Evolutionary conservation across 768 basidiomycete species (phyloP), one percentile per base, ranked within the genome.

Genomic region (Termitomyces sp.): DNA sequence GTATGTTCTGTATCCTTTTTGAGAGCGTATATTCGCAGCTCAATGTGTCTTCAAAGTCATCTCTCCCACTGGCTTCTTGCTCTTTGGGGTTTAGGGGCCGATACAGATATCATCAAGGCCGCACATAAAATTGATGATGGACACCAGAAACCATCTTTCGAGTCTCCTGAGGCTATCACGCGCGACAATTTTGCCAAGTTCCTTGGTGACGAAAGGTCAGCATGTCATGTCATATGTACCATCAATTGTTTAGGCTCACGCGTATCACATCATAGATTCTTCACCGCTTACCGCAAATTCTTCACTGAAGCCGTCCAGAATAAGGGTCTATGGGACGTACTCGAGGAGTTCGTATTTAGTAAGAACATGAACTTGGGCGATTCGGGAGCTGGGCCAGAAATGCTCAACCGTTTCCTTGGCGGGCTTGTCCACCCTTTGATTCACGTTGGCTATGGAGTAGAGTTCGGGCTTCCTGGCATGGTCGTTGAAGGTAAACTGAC

Each of bases 281-380:
- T 85, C 60, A 68, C 74, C n/a, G 76, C 77, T 0, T 90, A 88
- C 64, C 67, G 84, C 20, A 66, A 74, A 4, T 89, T 82, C 70
- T 89, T 88, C 68, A 72, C 74, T 0, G 63, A 74, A 0, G 68
- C 71, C 12, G 65, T 81, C 40, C 68, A 76, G 40, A 66, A 73
- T 13, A 78, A 83, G 37, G 81, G 79, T 14, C 70, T 76, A n/a
- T 64, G 71, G 9, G 65, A 64, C 1, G 71, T 78, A 0, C 63
- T 90, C n/a, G 86, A 90, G 58, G 78, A 83, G 39, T 88, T 82
- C 56, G 59, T 91, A 9, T 86, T 90, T 63, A 82, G 84, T 16
- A 55, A 62, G 5, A 70, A 76, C 45, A 79, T 73, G 51, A 88
- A 88, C 56, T 71, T 78, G 44, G 74, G 69, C 12, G 60, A 65